Percentiles rank a stretch among this genome's conserved stretches.
Conservation (phyloP, 306 rosid species). For the Trichosanthes cucumerina region DNA sequence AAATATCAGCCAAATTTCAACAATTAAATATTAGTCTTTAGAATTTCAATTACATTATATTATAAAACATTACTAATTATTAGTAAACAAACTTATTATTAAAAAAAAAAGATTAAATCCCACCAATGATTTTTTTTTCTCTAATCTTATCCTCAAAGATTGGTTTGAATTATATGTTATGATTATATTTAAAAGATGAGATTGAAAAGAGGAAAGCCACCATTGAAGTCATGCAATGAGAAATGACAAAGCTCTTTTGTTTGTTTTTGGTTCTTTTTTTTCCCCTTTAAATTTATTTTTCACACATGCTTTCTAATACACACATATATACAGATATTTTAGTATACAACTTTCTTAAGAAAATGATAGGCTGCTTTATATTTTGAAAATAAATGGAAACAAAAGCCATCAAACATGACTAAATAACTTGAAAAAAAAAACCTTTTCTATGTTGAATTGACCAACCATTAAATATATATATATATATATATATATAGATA, state of each 20-base stretch:
- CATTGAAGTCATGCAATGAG: neutral
- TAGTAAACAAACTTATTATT: neutral
- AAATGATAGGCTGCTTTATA: conserved; percentile 1
- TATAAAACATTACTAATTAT: too few relatives aligned
- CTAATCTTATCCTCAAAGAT: neutral
- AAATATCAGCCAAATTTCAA: too few relatives aligned
- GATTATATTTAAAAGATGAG: neutral
- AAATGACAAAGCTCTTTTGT: neutral
- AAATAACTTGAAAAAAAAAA: neutral
- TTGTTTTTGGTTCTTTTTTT: neutral
- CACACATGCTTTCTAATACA: neutral
- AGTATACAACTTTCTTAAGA: neutral
- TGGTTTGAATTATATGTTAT: neutral
- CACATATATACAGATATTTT: neutral
- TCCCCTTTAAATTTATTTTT: neutral
- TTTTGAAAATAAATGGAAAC: neutral
- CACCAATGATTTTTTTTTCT: neutral
- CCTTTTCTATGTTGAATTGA: neutral
- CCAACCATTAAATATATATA: neutral
- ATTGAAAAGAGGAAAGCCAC: neutral
- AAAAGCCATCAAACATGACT: conserved; percentile 4
- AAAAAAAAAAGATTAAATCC: neutral
- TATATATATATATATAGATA: neutral
- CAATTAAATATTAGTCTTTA: too few relatives aligned
- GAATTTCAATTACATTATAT: too few relatives aligned